Conservation (phyloP, 2,329 filamentous ascomycete genomes). For the Aspergillus sp. region DNA sequence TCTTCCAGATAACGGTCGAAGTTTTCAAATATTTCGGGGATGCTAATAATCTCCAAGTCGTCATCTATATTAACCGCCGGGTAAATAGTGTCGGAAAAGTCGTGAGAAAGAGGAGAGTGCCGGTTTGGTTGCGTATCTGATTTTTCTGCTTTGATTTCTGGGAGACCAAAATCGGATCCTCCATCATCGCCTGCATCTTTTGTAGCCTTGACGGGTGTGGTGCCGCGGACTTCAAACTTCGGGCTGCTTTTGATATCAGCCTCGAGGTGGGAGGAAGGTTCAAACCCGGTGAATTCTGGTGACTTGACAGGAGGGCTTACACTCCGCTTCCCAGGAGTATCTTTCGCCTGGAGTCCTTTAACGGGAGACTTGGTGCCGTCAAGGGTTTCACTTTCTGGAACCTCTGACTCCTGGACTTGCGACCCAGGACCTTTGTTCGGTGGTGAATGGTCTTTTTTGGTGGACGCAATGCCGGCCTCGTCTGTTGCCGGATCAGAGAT, state of each 20-base stretch:
- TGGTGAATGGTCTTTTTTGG: background rate
- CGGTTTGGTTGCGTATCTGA: no score
- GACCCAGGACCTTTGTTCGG: background rate
- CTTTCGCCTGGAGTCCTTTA: background rate
- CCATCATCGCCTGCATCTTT: no score
- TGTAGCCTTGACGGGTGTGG: no score
- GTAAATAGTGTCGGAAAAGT: no score
- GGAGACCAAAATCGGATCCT: no score
- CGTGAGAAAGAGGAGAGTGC: background rate
- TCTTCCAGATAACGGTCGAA: background rate
- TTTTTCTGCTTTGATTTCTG: background rate
- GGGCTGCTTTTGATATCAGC: no score
- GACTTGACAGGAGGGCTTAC: slow-evolving; percentile 10
- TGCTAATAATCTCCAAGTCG: background rate
- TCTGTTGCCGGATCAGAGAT: slow-evolving; percentile 7
- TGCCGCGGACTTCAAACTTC: no score
- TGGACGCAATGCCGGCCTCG: no score
- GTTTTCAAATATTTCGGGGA: background rate
- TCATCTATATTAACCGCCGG: no score
- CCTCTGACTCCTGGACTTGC: background rate
- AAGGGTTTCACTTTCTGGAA: background rate
- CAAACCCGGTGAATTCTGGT: slow-evolving; percentile 16
- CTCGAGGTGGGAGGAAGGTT: no score
- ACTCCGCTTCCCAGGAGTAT: background rate
- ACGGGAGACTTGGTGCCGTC: no score